A percentile compares a stretch with the other conserved stretches of the same genome.
Conservation (phyloP, 1,284 basidiomycete species). For the Boletus calvinii region DNA sequence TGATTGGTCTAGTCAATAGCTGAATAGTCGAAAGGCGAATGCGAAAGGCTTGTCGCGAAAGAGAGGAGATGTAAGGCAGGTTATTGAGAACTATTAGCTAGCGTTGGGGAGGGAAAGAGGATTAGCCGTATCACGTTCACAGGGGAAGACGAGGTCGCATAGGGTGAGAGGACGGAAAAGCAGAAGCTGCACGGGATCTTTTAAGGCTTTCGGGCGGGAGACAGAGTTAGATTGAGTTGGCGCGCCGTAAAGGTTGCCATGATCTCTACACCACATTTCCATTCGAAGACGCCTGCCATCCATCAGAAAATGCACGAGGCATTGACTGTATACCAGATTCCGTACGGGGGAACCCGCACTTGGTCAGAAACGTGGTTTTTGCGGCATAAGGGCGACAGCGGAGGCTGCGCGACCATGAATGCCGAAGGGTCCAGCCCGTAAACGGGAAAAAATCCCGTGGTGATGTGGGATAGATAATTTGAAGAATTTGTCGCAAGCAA, state of each 20-base stretch:
- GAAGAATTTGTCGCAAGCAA: constrained; percentile 5
- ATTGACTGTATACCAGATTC: constrained; percentile 8
- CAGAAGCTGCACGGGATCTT: constrained; percentile 6
- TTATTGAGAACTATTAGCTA: neutral
- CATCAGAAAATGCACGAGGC: constrained; percentile 30
- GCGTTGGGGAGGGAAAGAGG: neutral
- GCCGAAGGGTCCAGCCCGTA: neutral
- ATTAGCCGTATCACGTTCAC: neutral
- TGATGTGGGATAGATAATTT: constrained; percentile 7
- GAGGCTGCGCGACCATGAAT: neutral
- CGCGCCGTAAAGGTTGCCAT: constrained; percentile 19
- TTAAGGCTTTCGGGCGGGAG: constrained; percentile 4
- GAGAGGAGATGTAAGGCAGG: neutral
- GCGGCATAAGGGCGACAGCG: constrained; percentile 5
- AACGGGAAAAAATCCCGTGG: neutral
- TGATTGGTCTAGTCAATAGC: constrained; percentile 6
- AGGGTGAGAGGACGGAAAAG: neutral
- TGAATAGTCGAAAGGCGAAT: neutral
- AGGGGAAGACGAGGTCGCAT: neutral
- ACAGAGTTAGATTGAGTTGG: constrained; percentile 8
- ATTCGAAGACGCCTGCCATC: constrained; percentile 19
- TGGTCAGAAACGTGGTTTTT: constrained; percentile 6
- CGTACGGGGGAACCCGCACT: constrained; percentile 1
- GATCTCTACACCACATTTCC: constrained; percentile 21
- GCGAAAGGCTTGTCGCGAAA: neutral